These are phyloP conservation scores for Neurospora sp. DNA, from an alignment of 495 filamentous ascomycete species.

Conservation along the genomic window DNA sequence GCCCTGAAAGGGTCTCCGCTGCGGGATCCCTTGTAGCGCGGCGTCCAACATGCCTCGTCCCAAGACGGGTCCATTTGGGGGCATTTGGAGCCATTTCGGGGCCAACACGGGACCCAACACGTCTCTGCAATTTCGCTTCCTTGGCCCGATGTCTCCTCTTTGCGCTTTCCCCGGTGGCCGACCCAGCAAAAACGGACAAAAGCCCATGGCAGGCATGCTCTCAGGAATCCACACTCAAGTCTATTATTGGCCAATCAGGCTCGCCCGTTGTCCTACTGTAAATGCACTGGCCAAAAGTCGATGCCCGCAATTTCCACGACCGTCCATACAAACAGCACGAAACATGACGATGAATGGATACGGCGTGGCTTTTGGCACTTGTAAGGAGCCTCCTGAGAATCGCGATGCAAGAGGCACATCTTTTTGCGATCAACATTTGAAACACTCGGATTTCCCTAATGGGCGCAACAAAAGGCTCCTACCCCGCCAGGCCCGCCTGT, in stretches of 20 bases:
- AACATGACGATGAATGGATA: neutral
- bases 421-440: neutral
- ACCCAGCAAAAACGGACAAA: neutral
- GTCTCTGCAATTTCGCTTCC: neutral
- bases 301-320: neutral
- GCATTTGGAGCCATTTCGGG: neutral
- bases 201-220: neutral
- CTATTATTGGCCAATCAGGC: neutral
- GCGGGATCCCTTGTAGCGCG: neutral
- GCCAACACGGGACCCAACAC: neutral
- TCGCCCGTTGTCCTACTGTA: neutral
- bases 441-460: neutral
- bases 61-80: neutral
- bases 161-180: neutral
- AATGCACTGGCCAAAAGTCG: neutral
- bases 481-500: neutral
- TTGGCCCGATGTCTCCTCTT: neutral
- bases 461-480: neutral
- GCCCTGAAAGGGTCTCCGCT: slow-evolving; percentile 4
- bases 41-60: neutral
- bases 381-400: neutral
- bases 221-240: neutral
- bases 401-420: neutral
- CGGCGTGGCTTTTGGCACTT: neutral
- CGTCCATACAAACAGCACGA: neutral